Evolutionary conservation across 2,329 filamentous ascomycete species (phyloP).

Genomic region (Fusarium compactum): DNA sequence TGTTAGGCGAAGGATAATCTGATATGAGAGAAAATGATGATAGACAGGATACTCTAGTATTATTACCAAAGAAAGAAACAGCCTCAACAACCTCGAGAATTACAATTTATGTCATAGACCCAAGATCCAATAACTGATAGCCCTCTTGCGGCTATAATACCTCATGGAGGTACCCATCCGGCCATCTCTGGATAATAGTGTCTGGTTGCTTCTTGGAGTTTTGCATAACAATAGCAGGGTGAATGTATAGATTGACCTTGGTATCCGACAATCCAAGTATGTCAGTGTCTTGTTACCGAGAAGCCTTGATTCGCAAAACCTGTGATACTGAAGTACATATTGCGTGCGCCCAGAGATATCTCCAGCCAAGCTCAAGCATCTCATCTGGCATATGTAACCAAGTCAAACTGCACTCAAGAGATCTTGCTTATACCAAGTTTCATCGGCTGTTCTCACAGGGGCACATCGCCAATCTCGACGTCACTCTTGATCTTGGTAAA

Average conservation of each 20-base stretch:
- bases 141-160: not conserved
- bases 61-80: not conserved
- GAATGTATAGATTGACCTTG: no score
- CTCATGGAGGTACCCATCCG: not conserved
- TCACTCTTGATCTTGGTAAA: not conserved
- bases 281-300: no score
- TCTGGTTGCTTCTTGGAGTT: not conserved
- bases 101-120: not conserved
- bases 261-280: not conserved
- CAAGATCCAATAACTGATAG: not conserved
- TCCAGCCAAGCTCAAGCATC: not conserved
- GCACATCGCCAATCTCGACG: not conserved
- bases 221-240: not conserved
- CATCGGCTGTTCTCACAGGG: slow-evolving; percentile 4
- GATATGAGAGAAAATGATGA: not conserved
- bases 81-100: not conserved
- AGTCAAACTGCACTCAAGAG: not conserved
- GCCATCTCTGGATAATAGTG: not conserved
- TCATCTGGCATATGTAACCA: not conserved
- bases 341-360: not conserved
- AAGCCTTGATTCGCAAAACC: not conserved
- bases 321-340: not conserved
- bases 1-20: not conserved
- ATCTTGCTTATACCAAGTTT: slow-evolving; percentile 17
- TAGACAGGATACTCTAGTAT: not conserved